Conservation (phyloP, 495 filamentous ascomycete species). For the Articulospora tetracladia region DNA sequence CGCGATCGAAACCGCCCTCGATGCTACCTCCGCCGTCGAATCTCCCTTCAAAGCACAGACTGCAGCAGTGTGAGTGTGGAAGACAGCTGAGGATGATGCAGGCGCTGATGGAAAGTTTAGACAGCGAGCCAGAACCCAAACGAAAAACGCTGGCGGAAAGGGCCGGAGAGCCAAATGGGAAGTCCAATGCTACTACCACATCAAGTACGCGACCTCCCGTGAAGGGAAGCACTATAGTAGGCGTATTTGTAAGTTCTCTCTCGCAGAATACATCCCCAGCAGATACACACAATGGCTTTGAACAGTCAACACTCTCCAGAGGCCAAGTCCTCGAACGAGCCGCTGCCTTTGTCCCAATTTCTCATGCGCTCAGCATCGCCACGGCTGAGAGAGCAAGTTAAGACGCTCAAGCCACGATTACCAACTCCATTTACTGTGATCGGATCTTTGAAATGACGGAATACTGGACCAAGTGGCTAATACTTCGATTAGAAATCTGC, state of each 20-base stretch:
- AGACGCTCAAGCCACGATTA: background rate
- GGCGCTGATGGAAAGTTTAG: conserved; percentile 4
- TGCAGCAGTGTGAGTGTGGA: conserved; percentile 16
- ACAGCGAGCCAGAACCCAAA: conserved; percentile 42
- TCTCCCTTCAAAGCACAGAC: conserved; percentile 32
- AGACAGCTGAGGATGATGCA: background rate
- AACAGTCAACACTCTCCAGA: background rate
- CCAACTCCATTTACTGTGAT: background rate
- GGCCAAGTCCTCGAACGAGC: background rate
- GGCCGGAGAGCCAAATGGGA: conserved; percentile 44
- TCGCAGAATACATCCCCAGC: background rate
- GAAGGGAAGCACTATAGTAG: conserved; percentile 35
- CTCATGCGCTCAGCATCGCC: background rate
- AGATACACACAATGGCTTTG: background rate
- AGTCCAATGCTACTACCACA: conserved; percentile 29
- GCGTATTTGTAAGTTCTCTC: conserved; percentile 29
- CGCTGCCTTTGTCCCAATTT: background rate
- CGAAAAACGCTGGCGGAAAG: conserved; percentile 56
- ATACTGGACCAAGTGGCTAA: conserved; percentile 6
- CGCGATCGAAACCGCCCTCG: conserved; percentile 47
- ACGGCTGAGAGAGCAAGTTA: background rate
- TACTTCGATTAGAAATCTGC: conserved; percentile 11
- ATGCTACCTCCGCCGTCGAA: conserved; percentile 41
- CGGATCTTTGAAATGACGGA: background rate
- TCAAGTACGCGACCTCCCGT: conserved; percentile 32